These are phyloP conservation scores for Hyphodiscus hymeniophilus DNA, from an alignment of 495 filamentous ascomycete genomes.

Conservation along the genomic window DNA sequence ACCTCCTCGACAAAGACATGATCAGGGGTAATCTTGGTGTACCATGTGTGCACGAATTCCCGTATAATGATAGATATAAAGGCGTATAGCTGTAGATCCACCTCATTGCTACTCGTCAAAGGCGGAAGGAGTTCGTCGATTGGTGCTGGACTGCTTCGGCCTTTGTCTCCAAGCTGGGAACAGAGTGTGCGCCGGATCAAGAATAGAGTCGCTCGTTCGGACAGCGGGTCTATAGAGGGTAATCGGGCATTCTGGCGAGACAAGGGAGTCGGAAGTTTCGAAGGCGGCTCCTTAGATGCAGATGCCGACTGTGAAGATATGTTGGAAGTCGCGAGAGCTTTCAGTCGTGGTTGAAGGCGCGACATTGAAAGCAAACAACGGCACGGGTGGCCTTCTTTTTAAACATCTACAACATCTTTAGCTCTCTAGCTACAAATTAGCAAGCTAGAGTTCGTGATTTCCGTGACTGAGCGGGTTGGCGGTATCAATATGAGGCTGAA, in stretches of 20 bases:
- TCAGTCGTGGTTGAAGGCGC: conserved; percentile 16
- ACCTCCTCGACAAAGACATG: conserved; percentile 79
- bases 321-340: conserved; percentile 17
- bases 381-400: neutral
- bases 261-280: conserved; percentile 7
- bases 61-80: conserved; percentile 79
- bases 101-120: conserved; percentile 83
- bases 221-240: conserved; percentile 5
- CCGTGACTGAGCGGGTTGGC: neutral
- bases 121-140: conserved; percentile 80
- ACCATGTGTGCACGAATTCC: conserved; percentile 90
- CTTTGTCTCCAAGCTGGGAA: conserved; percentile 31
- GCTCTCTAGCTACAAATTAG: neutral
- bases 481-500: neutral
- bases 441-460: neutral
- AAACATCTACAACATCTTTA: neutral
- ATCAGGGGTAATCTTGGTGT: conserved; percentile 84
- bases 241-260: conserved; percentile 5
- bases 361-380: conserved; percentile 8
- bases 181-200: conserved; percentile 45
- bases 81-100: conserved; percentile 88
- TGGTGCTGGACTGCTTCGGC: conserved; percentile 23
- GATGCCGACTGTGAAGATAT: conserved; percentile 14
- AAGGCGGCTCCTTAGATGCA: conserved; percentile 4
- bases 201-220: conserved; percentile 41